Percentiles rank a stretch among this genome's conserved stretches.
Conservation (phyloP, 140 eudicot species). For the Senecio squalidus region DNA sequence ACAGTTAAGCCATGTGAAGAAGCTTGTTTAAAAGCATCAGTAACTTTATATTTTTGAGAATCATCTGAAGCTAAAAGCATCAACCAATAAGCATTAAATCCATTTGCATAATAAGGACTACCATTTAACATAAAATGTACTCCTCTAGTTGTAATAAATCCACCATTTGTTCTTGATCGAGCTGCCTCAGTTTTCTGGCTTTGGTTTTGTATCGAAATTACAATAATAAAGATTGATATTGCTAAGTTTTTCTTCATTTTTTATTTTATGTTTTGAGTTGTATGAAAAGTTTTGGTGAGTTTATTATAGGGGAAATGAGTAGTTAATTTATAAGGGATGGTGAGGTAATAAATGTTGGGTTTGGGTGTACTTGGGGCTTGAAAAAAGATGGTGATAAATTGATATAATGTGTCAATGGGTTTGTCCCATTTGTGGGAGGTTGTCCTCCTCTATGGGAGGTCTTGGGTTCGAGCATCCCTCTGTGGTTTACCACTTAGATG, state of each 20-base stretch:
- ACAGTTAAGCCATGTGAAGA: slow-evolving; percentile 72
- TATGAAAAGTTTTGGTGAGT: slow-evolving; percentile 16
- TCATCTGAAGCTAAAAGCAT: slow-evolving; percentile 87
- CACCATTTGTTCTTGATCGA: slow-evolving; percentile 40
- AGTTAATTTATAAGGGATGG: slow-evolving; percentile 21
- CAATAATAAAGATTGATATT: slow-evolving; percentile 29
- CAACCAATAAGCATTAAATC: slow-evolving; percentile 96
- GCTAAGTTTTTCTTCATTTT: slow-evolving; percentile 39
- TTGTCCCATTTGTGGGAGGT: too few relatives aligned
- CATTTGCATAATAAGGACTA: slow-evolving; percentile 84
- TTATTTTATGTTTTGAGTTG: slow-evolving; percentile 11
- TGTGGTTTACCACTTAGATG: too few relatives aligned
- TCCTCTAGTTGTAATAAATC: slow-evolving; percentile 67
- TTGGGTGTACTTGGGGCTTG: slow-evolving; percentile 22
- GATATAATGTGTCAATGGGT: too few relatives aligned
- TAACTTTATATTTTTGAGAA: slow-evolving; percentile 73
- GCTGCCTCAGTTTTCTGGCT: slow-evolving; percentile 41
- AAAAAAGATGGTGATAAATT: background rate
- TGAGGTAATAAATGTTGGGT: slow-evolving; percentile 20
- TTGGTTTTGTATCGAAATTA: slow-evolving; percentile 38
- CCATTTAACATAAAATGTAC: slow-evolving; percentile 89
- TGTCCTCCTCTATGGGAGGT: too few relatives aligned
- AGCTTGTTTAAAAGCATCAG: slow-evolving; percentile 68
- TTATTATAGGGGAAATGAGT: background rate
- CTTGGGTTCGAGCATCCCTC: too few relatives aligned